phyloP scores from a whole-genome alignment of 2,329 filamentous ascomycete species.

The Fusarium fracticaudum region DNA sequence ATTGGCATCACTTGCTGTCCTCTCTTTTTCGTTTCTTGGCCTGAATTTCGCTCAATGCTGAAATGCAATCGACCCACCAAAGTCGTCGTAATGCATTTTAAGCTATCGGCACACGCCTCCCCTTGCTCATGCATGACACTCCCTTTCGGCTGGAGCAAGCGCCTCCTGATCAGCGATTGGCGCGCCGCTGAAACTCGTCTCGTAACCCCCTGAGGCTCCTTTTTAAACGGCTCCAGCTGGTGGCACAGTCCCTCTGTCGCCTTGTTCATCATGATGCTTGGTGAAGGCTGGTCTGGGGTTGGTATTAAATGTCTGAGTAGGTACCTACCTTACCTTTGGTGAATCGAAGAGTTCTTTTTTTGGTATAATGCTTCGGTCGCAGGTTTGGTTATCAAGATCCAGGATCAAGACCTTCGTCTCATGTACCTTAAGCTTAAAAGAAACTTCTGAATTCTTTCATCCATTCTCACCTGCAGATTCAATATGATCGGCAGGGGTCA shows the following conservation, averaged over 20 bases:
- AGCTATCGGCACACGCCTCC: constrained; percentile 1
- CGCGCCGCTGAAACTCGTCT: constrained; percentile 28
- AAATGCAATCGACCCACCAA: constrained; percentile 19
- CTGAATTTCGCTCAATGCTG: constrained; percentile 17
- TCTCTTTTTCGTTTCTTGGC: constrained; percentile 17
- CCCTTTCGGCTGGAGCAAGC: constrained; percentile 19
- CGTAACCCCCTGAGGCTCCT: constrained; percentile 11
- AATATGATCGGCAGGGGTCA: constrained; percentile 27
- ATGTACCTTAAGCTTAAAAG: not conserved
- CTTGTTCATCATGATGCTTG: not conserved
- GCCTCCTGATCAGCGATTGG: constrained; percentile 30
- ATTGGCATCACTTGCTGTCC: constrained; percentile 1
- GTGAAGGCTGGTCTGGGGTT: not conserved
- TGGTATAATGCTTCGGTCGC: not conserved
- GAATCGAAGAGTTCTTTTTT: not conserved
- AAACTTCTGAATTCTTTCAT: not conserved
- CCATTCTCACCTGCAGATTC: not conserved
- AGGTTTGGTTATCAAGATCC: not conserved
- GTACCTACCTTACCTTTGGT: not conserved
- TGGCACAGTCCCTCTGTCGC: constrained; percentile 1
- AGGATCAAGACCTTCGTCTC: not conserved
- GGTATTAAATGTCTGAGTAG: constrained; percentile 4
- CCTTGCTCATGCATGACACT: not conserved
- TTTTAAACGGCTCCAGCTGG: constrained; percentile 1
- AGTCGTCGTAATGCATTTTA: constrained; percentile 35